A percentile compares a stretch with the other conserved stretches of the same genome.
phyloP scores from a whole-genome alignment of 805 yeast genomes.

The Saccharomycopsis babjevae region DNA sequence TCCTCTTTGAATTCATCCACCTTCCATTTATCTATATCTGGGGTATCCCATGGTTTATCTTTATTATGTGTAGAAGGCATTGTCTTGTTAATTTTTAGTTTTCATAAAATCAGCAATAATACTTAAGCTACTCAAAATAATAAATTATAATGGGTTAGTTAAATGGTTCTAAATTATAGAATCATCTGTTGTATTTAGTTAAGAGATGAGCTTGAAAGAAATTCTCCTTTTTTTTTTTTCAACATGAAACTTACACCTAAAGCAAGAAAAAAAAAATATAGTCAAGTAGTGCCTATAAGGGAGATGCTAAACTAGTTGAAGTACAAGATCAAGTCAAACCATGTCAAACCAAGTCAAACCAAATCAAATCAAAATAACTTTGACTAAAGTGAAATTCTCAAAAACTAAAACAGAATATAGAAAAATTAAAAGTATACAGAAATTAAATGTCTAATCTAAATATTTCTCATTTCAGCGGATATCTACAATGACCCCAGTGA shows the following conservation, averaged over 20 bases:
- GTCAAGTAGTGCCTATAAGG: background rate
- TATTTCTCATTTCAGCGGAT: background rate
- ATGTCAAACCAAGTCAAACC: no score
- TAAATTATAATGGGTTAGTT: background rate
- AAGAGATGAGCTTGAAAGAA: background rate
- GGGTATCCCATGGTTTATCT: conserved; percentile 98
- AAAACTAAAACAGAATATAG: no score
- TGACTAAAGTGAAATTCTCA: no score
- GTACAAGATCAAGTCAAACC: background rate
- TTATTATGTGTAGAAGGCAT: conserved; percentile 92
- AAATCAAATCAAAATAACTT: no score
- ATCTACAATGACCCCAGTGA: background rate
- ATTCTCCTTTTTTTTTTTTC: background rate
- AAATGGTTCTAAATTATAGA: no score
- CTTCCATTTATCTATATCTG: conserved; percentile 88
- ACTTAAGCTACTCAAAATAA: background rate
- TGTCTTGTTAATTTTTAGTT: background rate
- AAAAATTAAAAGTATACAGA: no score
- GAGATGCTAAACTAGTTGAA: background rate
- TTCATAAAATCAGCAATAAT: background rate
- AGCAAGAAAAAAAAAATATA: background rate
- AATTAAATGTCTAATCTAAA: no score
- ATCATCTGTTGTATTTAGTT: no score
- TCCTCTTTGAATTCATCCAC: conserved; percentile 82
- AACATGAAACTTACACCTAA: no score